Conservation (phyloP, 2,329 filamentous ascomycete genomes). For the Samsoniella hepiali region DNA sequence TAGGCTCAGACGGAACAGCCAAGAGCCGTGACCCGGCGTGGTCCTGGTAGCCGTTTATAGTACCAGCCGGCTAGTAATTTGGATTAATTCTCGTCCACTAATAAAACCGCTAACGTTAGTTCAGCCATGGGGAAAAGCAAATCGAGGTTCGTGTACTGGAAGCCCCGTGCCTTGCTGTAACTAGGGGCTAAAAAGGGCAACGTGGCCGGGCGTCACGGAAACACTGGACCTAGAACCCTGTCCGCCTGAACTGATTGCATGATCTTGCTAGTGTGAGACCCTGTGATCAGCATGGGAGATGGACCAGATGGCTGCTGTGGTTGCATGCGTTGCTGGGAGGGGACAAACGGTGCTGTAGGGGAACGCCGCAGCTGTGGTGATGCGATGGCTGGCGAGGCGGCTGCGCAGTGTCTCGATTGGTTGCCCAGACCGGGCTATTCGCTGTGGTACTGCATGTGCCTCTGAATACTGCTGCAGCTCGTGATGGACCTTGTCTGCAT, state of each 20-base stretch:
- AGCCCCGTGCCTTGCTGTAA: background rate
- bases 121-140: too few species aligned
- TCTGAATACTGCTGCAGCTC: background rate
- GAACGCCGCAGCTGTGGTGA: background rate
- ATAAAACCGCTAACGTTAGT: too few species aligned
- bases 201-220: background rate
- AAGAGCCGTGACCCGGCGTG: too few species aligned
- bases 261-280: constrained; percentile 2
- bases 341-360: background rate
- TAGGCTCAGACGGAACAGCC: background rate
- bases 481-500: background rate
- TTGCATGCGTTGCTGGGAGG: background rate
- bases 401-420: background rate
- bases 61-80: too few species aligned
- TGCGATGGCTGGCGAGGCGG: background rate
- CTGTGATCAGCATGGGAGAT: background rate
- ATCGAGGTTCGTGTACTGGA: too few species aligned
- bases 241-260: constrained; percentile 7
- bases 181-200: too few species aligned
- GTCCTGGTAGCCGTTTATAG: too few species aligned
- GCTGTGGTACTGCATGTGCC: background rate
- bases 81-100: too few species aligned
- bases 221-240: background rate
- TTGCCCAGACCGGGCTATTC: background rate
- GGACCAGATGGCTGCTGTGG: background rate